Conservation (phyloP, 192 early-diverging fungal species). For the Phlyctochytrium planicorne region DNA sequence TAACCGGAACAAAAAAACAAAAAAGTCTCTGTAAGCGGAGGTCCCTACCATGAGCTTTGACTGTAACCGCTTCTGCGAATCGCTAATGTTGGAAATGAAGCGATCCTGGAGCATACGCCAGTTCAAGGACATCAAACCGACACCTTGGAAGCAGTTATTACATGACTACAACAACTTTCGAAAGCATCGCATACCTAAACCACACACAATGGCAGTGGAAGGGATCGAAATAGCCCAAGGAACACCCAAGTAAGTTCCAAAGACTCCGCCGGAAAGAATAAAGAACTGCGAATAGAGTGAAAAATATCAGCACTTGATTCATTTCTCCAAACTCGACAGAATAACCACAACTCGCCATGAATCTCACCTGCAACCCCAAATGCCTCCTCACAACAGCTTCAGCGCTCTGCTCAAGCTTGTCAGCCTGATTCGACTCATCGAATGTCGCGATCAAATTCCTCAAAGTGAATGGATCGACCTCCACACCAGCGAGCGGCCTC, state of each 20-base stretch:
- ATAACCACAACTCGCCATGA: not conserved
- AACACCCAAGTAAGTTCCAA: slow-evolving; percentile 36
- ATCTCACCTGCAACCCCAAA: slow-evolving; percentile 29
- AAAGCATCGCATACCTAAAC: slow-evolving; percentile 20
- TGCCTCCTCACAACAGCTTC: slow-evolving; percentile 31
- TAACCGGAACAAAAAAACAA: slow-evolving; percentile 3
- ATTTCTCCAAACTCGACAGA: not conserved
- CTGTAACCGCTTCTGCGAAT: slow-evolving; percentile 35
- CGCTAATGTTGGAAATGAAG: slow-evolving; percentile 32
- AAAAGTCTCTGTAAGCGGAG: not conserved
- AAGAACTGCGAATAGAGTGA: slow-evolving; percentile 13
- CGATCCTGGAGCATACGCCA: slow-evolving; percentile 26
- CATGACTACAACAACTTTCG: not conserved
- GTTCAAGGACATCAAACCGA: slow-evolving; percentile 31
- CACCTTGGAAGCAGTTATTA: slow-evolving; percentile 19
- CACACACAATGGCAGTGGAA: slow-evolving; percentile 21
- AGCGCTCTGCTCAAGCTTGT: slow-evolving; percentile 31
- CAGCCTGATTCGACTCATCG: slow-evolving; percentile 27
- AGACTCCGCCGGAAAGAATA: slow-evolving; percentile 22
- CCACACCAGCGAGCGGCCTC: slow-evolving; percentile 15
- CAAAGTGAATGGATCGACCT: slow-evolving; percentile 35
- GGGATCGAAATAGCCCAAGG: slow-evolving; percentile 38
- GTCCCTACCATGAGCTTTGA: slow-evolving; percentile 31
- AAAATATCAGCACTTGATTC: not conserved
- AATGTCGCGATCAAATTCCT: slow-evolving; percentile 36